Conservation (phyloP, 768 basidiomycete genomes). For the Xerocomellus amylosporus region DNA sequence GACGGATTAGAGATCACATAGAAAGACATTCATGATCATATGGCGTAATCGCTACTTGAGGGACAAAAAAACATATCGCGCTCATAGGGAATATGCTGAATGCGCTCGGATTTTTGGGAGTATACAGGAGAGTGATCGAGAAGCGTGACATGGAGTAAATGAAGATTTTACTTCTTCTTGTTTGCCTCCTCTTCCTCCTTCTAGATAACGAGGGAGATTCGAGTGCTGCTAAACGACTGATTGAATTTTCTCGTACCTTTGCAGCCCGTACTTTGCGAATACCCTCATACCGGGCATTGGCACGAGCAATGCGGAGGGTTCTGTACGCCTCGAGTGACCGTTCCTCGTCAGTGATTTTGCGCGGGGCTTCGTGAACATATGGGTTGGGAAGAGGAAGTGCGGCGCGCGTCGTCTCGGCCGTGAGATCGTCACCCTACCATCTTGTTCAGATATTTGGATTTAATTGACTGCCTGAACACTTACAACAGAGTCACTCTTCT, state of each 20-base stretch:
- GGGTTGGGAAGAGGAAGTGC: conserved; percentile 64
- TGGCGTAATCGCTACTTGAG: background rate
- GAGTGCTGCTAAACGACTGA: conserved; percentile 6
- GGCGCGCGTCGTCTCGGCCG: conserved; percentile 68
- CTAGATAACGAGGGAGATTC: conserved; percentile 37
- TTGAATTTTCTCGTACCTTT: conserved; percentile 57
- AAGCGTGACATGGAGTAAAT: conserved; percentile 20
- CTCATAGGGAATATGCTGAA: conserved; percentile 27
- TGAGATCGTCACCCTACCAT: conserved; percentile 76
- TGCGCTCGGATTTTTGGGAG: conserved; percentile 38
- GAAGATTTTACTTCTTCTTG: conserved; percentile 75
- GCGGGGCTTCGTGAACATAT: conserved; percentile 76
- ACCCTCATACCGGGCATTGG: conserved; percentile 82
- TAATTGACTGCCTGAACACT: conserved; percentile 29
- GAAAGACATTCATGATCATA: background rate
- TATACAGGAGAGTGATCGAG: conserved; percentile 25
- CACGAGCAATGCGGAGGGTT: conserved; percentile 82
- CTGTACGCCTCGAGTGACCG: conserved; percentile 85
- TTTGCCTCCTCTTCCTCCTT: conserved; percentile 90
- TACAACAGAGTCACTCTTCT: conserved; percentile 92
- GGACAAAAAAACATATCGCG: background rate
- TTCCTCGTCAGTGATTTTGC: conserved; percentile 90
- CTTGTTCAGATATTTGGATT: conserved; percentile 4
- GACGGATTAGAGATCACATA: background rate
- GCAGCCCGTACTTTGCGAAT: conserved; percentile 79